phyloP scores from a whole-genome alignment of 163 green algal genomes.

The Scenedesmus sp. region DNA sequence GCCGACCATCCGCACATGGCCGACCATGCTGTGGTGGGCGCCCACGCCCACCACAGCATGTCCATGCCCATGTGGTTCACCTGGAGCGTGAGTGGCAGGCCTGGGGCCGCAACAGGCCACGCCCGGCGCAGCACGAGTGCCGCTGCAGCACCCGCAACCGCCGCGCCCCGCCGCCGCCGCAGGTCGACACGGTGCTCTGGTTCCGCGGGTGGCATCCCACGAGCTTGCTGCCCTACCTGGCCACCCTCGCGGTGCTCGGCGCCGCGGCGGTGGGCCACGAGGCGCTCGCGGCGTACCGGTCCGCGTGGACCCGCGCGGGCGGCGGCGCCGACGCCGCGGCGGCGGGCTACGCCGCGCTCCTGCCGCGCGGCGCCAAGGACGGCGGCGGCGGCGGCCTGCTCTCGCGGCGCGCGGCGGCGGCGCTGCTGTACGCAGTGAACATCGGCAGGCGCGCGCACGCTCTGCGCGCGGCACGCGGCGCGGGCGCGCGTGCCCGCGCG shows the following conservation, averaged over 20 bases:
- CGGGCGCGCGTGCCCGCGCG: too few relatives aligned
- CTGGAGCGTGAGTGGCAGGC: too few relatives aligned
- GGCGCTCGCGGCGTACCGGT: conserved; percentile 25
- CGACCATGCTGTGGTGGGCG: too few relatives aligned
- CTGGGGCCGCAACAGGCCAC: too few relatives aligned
- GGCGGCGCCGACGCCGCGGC: not conserved
- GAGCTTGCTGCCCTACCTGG: conserved; percentile 6
- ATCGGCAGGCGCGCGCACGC: too few relatives aligned
- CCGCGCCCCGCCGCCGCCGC: too few relatives aligned
- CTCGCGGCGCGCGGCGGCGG: not conserved
- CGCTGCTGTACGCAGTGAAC: conserved; percentile 41
- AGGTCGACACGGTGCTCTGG: conserved; percentile 36
- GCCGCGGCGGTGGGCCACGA: conserved; percentile 25
- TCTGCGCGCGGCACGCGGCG: too few relatives aligned
- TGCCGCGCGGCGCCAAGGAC: not conserved
- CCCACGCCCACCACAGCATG: conserved; percentile 16
- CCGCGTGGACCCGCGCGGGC: too few relatives aligned
- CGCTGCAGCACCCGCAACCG: too few relatives aligned
- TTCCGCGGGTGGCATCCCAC: conserved; percentile 40
- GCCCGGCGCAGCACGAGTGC: too few relatives aligned
- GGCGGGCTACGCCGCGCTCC: not conserved
- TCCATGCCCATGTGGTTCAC: conserved; percentile 53
- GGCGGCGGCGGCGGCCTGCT: conserved; percentile 3
- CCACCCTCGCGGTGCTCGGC: not conserved
- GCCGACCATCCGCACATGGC: not conserved